These are phyloP conservation scores for Pythium volutum DNA, from an alignment of 352 stramenopile species.

Conservation along the genomic window DNA sequence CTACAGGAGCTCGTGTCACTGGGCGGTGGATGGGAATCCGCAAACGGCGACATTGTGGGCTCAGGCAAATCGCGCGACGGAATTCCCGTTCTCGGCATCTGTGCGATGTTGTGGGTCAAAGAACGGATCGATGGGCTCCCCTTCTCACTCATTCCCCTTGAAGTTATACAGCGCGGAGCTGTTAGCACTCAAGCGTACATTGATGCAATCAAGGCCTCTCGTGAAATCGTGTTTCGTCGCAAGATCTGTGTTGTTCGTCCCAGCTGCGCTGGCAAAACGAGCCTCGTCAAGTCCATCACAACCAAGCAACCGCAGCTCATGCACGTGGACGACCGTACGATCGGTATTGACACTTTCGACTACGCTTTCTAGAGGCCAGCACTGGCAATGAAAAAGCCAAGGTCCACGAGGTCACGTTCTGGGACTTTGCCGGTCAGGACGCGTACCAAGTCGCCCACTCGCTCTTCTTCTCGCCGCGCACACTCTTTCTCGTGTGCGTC, in stretches of 20 bases:
- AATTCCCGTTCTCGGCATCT: neutral
- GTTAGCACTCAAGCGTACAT: neutral
- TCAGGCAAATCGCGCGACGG: neutral
- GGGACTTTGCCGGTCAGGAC: conserved; percentile 21
- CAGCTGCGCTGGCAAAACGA: too few species aligned
- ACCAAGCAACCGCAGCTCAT: neutral
- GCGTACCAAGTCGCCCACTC: conserved; percentile 16
- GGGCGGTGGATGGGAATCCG: neutral
- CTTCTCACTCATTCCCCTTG: neutral
- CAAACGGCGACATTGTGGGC: neutral
- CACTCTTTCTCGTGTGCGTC: conserved; percentile 15
- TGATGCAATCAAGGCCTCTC: neutral
- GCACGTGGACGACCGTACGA: conserved; percentile 24
- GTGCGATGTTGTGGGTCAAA: neutral
- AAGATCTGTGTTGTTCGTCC: neutral
- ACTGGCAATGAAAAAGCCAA: neutral
- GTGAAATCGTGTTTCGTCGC: neutral
- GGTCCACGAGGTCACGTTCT: conserved; percentile 16
- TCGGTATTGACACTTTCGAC: conserved; percentile 33
- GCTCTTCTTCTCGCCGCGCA: conserved; percentile 16
- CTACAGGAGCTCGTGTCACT: neutral
- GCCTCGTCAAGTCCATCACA: conserved; percentile 4
- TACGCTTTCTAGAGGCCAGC: neutral
- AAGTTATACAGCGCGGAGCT: neutral
- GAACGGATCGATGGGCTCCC: neutral